phyloP scores from a whole-genome alignment of 2,329 filamentous ascomycete genomes.

The Macrophomina pseudophaseolina region DNA sequence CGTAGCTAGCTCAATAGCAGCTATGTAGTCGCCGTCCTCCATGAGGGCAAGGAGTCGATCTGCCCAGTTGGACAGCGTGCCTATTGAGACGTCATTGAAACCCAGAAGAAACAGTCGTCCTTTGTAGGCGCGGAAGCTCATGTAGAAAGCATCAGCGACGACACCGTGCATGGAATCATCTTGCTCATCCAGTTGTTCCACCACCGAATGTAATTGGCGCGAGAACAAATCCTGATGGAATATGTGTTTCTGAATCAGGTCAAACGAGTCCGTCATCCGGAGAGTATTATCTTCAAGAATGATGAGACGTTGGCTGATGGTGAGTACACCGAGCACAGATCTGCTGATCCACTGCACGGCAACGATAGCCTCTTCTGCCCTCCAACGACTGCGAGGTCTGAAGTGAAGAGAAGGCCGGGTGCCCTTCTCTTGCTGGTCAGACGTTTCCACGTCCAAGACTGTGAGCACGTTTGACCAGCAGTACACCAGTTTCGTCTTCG shows the following conservation, averaged over 20 bases:
- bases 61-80: conserved; percentile 94
- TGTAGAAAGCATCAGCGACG: conserved; percentile 95
- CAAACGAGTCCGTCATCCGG: conserved; percentile 92
- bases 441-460: conserved; percentile 83
- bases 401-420: conserved; percentile 82
- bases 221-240: conserved; percentile 93
- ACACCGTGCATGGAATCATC: conserved; percentile 92
- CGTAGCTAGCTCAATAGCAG: conserved; percentile 86
- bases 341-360: conserved; percentile 96
- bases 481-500: conserved; percentile 88
- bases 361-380: conserved; percentile 92
- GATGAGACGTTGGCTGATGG: conserved; percentile 90
- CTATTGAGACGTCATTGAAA: conserved; percentile 91
- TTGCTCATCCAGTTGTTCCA: conserved; percentile 87
- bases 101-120: conserved; percentile 89
- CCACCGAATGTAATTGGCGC: conserved; percentile 78
- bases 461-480: conserved; percentile 99
- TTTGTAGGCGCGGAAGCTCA: conserved; percentile 97
- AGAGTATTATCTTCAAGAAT: conserved; percentile 89
- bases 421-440: conserved; percentile 69
- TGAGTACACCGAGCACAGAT: conserved; percentile 88
- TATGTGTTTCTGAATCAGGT: conserved; percentile 88
- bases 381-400: conserved; percentile 83
- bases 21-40: conserved; percentile 95
- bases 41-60: conserved; percentile 91